Base-by-base conservation (phyloP, 106 monocot genomes). In the Platanthera zijinensis region DNA sequence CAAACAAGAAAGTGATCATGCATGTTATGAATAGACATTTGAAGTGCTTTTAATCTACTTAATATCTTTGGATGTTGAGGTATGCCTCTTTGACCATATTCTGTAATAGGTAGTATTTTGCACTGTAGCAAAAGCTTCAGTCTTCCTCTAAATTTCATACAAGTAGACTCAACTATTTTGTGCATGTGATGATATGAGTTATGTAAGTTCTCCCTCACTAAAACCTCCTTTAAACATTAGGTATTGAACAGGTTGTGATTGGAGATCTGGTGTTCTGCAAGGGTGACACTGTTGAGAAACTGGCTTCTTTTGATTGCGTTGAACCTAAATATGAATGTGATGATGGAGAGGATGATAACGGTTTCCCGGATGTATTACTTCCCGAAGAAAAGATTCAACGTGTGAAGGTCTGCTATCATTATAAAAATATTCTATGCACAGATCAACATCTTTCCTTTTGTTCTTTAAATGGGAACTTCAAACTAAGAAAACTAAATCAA, bases 191-290 rank as follows among this genome's bases (percentile, higher is more conserved):
- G 5, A 62, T 62, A 21, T 30, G 66, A 66, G 32, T 5, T 32
- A 12, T 66, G 2, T 32, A 66, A 30, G 30, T 66, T 32, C 59
- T 19, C 18, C 18, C 21, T 61, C 59, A 61, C 67, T 67, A 32
- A 70, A 73, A 50, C 32, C 30, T 75, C 76, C 39, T 73, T 61
- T 50, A 57, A 19, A 48, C 80, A 18, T 50, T 85, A 94, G 99
- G 99, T 47, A 79, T 90, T 78, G 74, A 77, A 45, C 78, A 92
- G 69, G 92, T 92, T 80, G 88, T 90, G 51, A 18, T 88, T 66
- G 99, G 94, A 78, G 99, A 99, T 80, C 82, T 99, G 62, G 99
- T 99, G 71, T 87, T 82, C 72, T 85, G 83, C 78, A 99, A 94
- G 83, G 86, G 81, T 50, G 49, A 50, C 72, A 72, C 75, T 73